phyloP scores from a whole-genome alignment of 305 asterid genomes.

The Fraxinus floribunda region DNA sequence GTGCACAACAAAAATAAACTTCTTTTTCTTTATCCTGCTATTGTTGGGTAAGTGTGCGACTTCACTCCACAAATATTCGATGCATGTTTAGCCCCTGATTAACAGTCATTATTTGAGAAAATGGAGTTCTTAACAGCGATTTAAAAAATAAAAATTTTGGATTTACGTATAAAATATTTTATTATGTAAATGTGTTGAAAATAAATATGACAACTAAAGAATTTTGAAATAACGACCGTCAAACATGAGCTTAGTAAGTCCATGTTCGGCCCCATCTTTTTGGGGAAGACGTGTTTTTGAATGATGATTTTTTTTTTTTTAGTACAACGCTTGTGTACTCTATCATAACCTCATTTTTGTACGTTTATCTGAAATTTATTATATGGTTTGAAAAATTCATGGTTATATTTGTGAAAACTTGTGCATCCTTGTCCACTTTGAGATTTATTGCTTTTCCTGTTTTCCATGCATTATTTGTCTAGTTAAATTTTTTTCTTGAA shows the following conservation, averaged over 20 bases:
- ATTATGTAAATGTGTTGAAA: too few relatives aligned
- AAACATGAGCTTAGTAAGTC: too few relatives aligned
- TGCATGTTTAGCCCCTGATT: not conserved
- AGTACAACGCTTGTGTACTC: not conserved
- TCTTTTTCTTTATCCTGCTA: not conserved
- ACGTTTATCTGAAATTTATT: not conserved
- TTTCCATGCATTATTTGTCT: slow-evolving; percentile 23
- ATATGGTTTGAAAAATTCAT: not conserved
- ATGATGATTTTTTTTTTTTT: too few relatives aligned
- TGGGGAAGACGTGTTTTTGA: not conserved
- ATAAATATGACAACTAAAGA: too few relatives aligned
- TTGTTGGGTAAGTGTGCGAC: not conserved
- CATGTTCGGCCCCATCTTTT: too few relatives aligned
- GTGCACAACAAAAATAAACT: too few relatives aligned
- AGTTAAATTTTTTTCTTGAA: not conserved
- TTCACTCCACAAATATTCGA: not conserved
- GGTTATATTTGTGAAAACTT: slow-evolving; percentile 26
- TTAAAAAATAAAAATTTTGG: too few relatives aligned
- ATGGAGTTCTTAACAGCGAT: too few relatives aligned
- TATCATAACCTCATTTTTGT: not conserved
- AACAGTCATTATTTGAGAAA: too few relatives aligned
- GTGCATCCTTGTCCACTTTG: slow-evolving; percentile 5
- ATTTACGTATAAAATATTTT: too few relatives aligned
- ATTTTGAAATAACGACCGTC: too few relatives aligned
- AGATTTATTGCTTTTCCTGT: slow-evolving; percentile 2